Evolutionary conservation across 2,329 filamentous ascomycete genomes (phyloP).

Genomic region (Fusarium transvaalense): DNA sequence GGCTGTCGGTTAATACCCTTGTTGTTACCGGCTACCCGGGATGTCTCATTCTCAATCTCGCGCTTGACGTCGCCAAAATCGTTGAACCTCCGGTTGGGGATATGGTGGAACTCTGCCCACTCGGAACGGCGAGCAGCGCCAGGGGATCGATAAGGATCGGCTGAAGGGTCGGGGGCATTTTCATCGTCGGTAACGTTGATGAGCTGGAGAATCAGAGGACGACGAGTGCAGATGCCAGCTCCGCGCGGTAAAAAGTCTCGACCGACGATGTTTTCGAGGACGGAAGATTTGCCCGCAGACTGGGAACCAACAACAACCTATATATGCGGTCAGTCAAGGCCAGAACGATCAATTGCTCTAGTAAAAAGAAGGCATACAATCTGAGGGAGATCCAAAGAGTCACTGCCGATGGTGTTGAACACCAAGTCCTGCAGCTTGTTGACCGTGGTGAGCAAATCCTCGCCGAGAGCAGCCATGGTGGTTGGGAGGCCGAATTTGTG

Average conservation of each 20-base stretch:
- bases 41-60: constrained; percentile 97
- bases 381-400: constrained; percentile 96
- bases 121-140: constrained; percentile 74
- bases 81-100: constrained; percentile 87
- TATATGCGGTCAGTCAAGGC: constrained; percentile 35
- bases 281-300: constrained; percentile 97
- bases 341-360: constrained; percentile 26
- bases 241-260: constrained; percentile 96
- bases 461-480: constrained; percentile 91
- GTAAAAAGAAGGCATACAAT: constrained; percentile 75
- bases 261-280: constrained; percentile 98
- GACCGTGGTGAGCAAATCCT: constrained; percentile 93
- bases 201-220: constrained; percentile 95
- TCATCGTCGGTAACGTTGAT: constrained; percentile 93
- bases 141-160: constrained; percentile 81
- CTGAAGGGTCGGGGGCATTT: constrained; percentile 71
- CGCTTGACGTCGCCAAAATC: constrained; percentile 94
- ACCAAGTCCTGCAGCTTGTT: constrained; percentile 99
- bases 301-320: constrained; percentile 99
- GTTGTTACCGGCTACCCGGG: constrained; percentile 91
- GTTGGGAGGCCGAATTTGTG: constrained; percentile 40
- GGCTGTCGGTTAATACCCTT: constrained; percentile 98
- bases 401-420: constrained; percentile 99
- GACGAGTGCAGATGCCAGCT: constrained; percentile 94
- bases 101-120: constrained; percentile 98